These are phyloP conservation scores for Amphibolis antarctica DNA, from an alignment of 106 monocot species.

Conservation along the genomic window DNA sequence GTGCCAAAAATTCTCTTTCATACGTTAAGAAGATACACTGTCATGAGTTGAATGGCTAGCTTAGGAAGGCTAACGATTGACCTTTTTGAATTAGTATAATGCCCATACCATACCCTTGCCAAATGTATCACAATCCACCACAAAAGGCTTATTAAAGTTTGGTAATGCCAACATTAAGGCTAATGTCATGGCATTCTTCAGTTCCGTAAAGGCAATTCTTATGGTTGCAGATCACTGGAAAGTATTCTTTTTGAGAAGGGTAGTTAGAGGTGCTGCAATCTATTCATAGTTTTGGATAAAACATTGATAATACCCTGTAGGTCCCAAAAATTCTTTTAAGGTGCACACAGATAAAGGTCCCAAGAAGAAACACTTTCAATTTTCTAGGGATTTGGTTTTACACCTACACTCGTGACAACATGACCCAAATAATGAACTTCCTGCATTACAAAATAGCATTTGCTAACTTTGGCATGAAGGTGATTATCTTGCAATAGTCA, in stretches of 20 bases:
- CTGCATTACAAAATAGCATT: background rate
- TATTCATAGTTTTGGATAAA: constrained; percentile 3
- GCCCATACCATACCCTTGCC: background rate
- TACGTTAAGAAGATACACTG: background rate
- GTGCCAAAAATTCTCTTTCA: background rate
- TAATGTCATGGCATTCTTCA: background rate
- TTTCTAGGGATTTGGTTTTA: background rate
- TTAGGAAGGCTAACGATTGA: background rate
- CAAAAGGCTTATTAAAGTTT: background rate
- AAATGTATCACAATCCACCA: background rate
- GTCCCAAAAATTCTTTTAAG: constrained; percentile 2
- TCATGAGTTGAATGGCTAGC: too few relatives aligned
- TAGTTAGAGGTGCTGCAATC: background rate
- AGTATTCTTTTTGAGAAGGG: background rate
- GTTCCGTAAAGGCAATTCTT: background rate
- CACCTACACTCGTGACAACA: background rate
- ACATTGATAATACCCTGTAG: background rate
- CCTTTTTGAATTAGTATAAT: background rate
- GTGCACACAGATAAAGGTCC: background rate
- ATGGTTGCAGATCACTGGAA: background rate
- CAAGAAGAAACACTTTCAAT: background rate
- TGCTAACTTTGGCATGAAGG: background rate
- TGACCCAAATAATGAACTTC: background rate
- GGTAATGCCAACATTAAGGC: background rate
- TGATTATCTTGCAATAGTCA: background rate